Percentiles rank a stretch among this genome's conserved stretches.
These are phyloP conservation scores for Sarocladium strictum DNA, from an alignment of 2,329 filamentous ascomycete species.

Conservation along the genomic window DNA sequence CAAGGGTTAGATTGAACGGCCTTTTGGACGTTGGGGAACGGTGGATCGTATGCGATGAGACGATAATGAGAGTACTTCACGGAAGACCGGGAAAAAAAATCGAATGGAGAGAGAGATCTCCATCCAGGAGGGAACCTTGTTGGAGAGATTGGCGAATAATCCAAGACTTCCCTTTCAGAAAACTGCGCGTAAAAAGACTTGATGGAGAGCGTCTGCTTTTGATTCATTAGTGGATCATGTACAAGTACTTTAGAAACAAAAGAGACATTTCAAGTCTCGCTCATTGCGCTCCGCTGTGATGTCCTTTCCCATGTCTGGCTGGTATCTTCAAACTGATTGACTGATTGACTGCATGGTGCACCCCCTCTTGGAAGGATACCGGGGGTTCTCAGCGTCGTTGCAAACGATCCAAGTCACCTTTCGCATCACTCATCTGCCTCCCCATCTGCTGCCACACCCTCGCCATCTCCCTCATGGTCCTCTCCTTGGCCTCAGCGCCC, in stretches of 20 bases:
- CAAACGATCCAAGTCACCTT: conserved; percentile 37
- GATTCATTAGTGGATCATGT: conserved; percentile 3
- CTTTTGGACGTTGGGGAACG: not conserved
- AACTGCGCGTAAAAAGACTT: not conserved
- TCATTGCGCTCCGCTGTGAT: too few species aligned
- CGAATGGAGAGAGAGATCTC: not conserved
- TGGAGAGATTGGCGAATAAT: not conserved
- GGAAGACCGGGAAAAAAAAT: not conserved
- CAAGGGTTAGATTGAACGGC: conserved; percentile 59
- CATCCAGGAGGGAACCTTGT: not conserved
- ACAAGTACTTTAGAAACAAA: conserved; percentile 8
- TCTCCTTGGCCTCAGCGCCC: conserved; percentile 35
- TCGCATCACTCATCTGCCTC: conserved; percentile 42
- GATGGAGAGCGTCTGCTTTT: conserved; percentile 5
- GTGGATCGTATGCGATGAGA: not conserved
- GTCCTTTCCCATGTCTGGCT: too few species aligned
- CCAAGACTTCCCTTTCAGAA: too few species aligned
- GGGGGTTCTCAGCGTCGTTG: conserved; percentile 13
- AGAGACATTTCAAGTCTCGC: not conserved
- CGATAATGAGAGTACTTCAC: not conserved
- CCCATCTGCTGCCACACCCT: conserved; percentile 44
- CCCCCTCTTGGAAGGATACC: not conserved
- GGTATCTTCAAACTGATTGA: not conserved
- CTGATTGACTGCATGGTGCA: not conserved
- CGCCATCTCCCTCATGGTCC: conserved; percentile 47